Evolutionary conservation across 1,139 yeast species (phyloP).

Genomic region (Diutina siamensis): DNA sequence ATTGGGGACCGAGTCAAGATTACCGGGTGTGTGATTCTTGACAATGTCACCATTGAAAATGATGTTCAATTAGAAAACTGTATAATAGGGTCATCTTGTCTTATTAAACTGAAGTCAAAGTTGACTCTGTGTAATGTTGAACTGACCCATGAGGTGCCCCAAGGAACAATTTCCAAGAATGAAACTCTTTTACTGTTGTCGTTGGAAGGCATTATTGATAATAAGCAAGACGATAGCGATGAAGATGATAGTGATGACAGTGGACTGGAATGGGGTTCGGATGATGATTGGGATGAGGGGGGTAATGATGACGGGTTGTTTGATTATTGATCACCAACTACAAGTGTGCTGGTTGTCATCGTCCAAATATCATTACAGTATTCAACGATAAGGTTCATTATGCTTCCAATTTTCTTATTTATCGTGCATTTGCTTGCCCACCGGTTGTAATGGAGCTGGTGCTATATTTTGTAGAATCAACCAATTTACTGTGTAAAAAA

Average conservation of each 20-base stretch:
- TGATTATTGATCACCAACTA: slow-evolving; percentile 8
- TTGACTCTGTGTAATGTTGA: slow-evolving; percentile 78
- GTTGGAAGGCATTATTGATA: slow-evolving; percentile 37
- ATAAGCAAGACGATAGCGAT: slow-evolving; percentile 10
- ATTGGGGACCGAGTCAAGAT: slow-evolving; percentile 83
- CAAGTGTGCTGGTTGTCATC: not conserved
- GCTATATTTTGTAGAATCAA: no score
- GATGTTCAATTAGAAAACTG: slow-evolving; percentile 85
- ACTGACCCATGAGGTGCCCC: slow-evolving; percentile 56
- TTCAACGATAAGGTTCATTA: no score
- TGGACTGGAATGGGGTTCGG: slow-evolving; percentile 9
- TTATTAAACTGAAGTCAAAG: slow-evolving; percentile 46
- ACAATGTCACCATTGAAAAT: slow-evolving; percentile 64
- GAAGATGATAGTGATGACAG: slow-evolving; percentile 15
- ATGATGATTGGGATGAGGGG: slow-evolving; percentile 9
- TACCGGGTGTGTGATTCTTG: slow-evolving; percentile 73
- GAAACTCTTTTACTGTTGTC: slow-evolving; percentile 66
- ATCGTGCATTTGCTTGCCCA: no score
- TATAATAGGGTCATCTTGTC: slow-evolving; percentile 62
- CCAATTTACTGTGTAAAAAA: no score
- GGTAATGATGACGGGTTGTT: slow-evolving; percentile 12
- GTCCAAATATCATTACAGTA: not conserved
- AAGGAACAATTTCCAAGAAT: slow-evolving; percentile 62
- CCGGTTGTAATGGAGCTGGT: no score
- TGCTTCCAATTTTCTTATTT: no score